Conservation (phyloP, 164 flowering plant species). For the Hamamelis virginiana region DNA sequence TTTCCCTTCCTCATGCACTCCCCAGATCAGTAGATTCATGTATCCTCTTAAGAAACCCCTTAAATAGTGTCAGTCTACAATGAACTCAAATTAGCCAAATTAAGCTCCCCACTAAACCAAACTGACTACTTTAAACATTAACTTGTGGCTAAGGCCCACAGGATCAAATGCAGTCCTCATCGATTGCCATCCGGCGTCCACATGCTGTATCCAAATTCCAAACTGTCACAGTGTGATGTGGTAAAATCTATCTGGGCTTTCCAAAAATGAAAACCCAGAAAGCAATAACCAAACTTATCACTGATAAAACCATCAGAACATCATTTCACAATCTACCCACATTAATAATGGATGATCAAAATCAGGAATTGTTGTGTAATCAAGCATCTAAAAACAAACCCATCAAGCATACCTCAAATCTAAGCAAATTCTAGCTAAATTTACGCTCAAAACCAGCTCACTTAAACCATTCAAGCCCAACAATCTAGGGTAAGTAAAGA, state of each 20-base stretch:
- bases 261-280: background rate
- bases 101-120: background rate
- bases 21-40: background rate
- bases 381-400: background rate
- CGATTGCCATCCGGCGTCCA: background rate
- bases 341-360: too few relatives aligned
- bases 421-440: background rate
- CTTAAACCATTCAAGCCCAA: background rate
- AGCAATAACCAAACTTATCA: too few relatives aligned
- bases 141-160: background rate
- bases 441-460: too few relatives aligned
- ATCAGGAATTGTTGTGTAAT: background rate
- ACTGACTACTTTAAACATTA: background rate
- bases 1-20: too few relatives aligned
- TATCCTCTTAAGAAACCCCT: background rate
- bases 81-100: background rate
- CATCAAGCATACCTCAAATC: background rate
- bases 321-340: too few relatives aligned
- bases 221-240: background rate
- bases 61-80: background rate
- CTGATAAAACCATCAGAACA: too few relatives aligned
- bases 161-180: too few relatives aligned
- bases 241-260: background rate
- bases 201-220: background rate
- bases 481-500: conserved; percentile 2